Base-by-base conservation (phyloP, 129 eudicot species). In the Chrysanthemum seticuspe region DNA sequence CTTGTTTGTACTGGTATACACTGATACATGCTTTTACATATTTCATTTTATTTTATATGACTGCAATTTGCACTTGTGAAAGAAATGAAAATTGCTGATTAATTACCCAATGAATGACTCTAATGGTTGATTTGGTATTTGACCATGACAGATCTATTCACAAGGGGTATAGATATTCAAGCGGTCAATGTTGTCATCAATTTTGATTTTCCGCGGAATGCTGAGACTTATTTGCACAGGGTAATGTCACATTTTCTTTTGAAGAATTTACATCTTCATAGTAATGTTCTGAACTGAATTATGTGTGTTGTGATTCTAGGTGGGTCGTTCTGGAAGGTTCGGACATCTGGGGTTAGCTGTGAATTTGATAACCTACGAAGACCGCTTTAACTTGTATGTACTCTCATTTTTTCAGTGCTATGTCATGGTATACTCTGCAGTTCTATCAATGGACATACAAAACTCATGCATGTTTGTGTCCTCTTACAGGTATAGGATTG, bases 171-270 rank as follows among this genome's bases (percentile, higher is more conserved):
- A 70, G 93, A 90, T 80, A 81, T 87, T 74, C 96, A 85, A 69
- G 93, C 96, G 10, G 96, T 90, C 67, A 90, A 90, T 72, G 88
- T 90, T 58, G 94, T 90, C 44, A 83, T 87, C 58, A 89, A 89
- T 68, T 89, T 87, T 81, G 96, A 89, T 70, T 87, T 89, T 56
- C 97, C 97, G 15, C 85, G 82, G 73, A 90, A 85, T 14, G 76
- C 95, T 4, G 95, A 90, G 73, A 90, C 95, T 2, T 90, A 90
- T 75, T 78, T 87, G 51, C 97, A 87, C 76, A 83, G 97, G 87
- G 97, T 90, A 87, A 62, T 10, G 68, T 5, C 67, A 57, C 56
- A 59, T 66, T 50, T 54, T 68, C 13, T 5, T 18, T 15, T 6
- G 44, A 54, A 61, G 27, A 52, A 65, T 16, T 34, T 44, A 68